Base-by-base conservation (phyloP, 2,329 filamentous ascomycete genomes). In the Cordyceps tenuipes region DNA sequence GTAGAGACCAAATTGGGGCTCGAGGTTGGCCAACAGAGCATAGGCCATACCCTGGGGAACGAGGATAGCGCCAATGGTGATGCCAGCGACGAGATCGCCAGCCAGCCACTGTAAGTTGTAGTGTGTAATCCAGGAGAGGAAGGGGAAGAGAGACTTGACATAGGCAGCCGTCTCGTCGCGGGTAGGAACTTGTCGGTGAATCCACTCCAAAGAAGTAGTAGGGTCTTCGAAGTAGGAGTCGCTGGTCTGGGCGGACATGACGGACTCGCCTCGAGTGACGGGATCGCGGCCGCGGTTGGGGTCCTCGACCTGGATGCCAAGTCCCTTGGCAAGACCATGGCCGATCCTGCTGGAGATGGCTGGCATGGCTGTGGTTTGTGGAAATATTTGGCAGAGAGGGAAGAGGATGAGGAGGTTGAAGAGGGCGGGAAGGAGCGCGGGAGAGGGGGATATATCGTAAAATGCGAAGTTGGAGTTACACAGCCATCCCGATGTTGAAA, bases 11-110 rank as follows among this genome's bases (percentile, higher is more conserved):
- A 87, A 97, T 70, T 97, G 81, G 6, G 88, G 83, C 0, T 84
- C 80, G n/a, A 97, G 80, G 62, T 87, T 82, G 49, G 93, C 93
- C 29, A 97, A 80, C 63, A 86, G 79, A 34, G 93, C 92, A 74
- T 97, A 97, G 0, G 93, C 92, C 93, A 97, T 97, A 63, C 91
- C 88, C 71, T 97, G 93, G 6, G 93, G 93, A n/a, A 97, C 90
- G 29, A 97, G 91, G 26, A 84, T 78, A 41, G 80, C 80, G n/a
- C 82, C 82, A 60, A 84, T 80, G 3, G 82, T 84, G 60, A 74
- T 66, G 31, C 75, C 93, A 62, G 94, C 93, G 61, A 97, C 86
- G 51, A 97, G 74, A 75, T 99, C 94, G 67, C 94, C 94, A 17
- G 85, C 72, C 6, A 97, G 75, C 94, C 94, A 99, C 76, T 91